Conservation (phyloP, 1,139 yeast species). For the Lodderomyces orthopsilosis region DNA sequence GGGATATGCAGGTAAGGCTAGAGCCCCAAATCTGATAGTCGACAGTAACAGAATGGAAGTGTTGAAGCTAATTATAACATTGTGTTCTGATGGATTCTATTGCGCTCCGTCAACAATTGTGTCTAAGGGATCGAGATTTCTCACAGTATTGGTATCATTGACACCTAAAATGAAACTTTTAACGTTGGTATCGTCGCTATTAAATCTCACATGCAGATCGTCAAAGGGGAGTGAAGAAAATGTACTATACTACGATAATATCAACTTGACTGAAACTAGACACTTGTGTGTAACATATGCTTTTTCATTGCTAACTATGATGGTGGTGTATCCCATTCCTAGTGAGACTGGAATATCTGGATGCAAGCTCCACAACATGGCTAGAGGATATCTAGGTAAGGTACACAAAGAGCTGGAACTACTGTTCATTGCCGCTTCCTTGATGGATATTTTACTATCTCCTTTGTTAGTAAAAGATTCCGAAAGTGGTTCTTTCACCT, state of each 20-base stretch:
- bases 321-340: slow-evolving; percentile 65
- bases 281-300: slow-evolving; percentile 54
- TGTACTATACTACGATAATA: slow-evolving; percentile 24
- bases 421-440: slow-evolving; percentile 41
- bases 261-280: slow-evolving; percentile 45
- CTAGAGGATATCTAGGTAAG: slow-evolving; percentile 51
- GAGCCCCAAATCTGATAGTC: slow-evolving; percentile 45
- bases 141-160: slow-evolving; percentile 55
- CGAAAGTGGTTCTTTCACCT: slow-evolving; percentile 18
- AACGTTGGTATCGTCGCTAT: slow-evolving; percentile 64
- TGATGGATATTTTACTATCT: slow-evolving; percentile 44
- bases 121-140: slow-evolving; percentile 53
- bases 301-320: slow-evolving; percentile 58
- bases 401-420: slow-evolving; percentile 55
- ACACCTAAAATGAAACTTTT: slow-evolving; percentile 48
- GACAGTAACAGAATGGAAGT: slow-evolving; percentile 71
- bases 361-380: slow-evolving; percentile 43
- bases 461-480: slow-evolving; percentile 31
- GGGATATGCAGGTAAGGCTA: slow-evolving; percentile 45
- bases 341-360: slow-evolving; percentile 31
- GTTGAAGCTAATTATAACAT: slow-evolving; percentile 55
- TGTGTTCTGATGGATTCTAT: slow-evolving; percentile 68
- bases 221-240: slow-evolving; percentile 35
- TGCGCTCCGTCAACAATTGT: slow-evolving; percentile 43
- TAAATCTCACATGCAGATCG: slow-evolving; percentile 55